phyloP scores from a whole-genome alignment of 2,329 filamentous ascomycete species.

The Ascocoryne sarcoides region DNA sequence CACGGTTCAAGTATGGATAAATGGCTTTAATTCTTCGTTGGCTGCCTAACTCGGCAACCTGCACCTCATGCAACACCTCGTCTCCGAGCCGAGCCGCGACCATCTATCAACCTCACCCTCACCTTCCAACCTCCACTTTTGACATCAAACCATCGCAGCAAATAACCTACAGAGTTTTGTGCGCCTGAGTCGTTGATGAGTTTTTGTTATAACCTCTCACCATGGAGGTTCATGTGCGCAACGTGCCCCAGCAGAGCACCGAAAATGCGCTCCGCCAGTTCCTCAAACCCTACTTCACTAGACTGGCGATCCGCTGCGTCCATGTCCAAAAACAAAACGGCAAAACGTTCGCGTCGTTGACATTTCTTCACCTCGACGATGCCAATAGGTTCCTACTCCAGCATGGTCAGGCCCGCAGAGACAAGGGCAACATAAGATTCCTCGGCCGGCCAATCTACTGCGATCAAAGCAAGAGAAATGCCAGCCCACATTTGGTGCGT shows the following conservation, averaged over 20 bases:
- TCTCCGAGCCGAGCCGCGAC: too few relatives aligned
- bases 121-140: too few relatives aligned
- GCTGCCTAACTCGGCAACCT: too few relatives aligned
- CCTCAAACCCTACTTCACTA: conserved; percentile 31
- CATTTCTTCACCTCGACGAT: conserved; percentile 33
- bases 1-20: too few relatives aligned
- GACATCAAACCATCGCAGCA: too few relatives aligned
- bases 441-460: conserved; percentile 18
- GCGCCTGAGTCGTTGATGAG: too few relatives aligned
- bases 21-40: too few relatives aligned
- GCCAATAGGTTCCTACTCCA: conserved; percentile 35
- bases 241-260: conserved; percentile 34
- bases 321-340: conserved; percentile 35
- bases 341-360: conserved; percentile 36
- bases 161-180: too few relatives aligned
- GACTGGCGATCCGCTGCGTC: conserved; percentile 34
- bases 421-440: conserved; percentile 3
- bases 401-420: conserved; percentile 21
- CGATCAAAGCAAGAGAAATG: conserved; percentile 17
- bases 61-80: too few relatives aligned
- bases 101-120: too few relatives aligned
- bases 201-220: too few relatives aligned
- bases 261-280: conserved; percentile 33
- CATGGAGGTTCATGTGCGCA: conserved; percentile 40
- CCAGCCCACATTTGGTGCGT: conserved; percentile 16